phyloP scores from a whole-genome alignment of 768 basidiomycete species.

The Hypsizygus marmoreus region DNA sequence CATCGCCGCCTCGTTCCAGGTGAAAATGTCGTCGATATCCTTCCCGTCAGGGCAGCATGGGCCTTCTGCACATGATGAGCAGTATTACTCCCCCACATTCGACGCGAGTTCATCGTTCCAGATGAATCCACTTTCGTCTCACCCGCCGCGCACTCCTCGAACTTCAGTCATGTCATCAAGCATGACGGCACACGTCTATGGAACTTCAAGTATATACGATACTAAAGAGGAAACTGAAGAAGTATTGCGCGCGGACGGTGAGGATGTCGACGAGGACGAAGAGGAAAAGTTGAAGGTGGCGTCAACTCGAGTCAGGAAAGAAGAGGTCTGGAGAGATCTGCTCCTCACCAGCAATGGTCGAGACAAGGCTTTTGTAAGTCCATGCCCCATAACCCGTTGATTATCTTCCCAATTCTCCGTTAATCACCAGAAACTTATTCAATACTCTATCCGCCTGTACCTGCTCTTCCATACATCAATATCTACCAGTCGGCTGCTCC shows the following conservation, averaged over 20 bases:
- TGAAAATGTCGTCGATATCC: slow-evolving; percentile 64
- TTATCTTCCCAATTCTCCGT: not conserved
- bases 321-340: slow-evolving; percentile 83
- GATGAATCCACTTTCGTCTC: slow-evolving; percentile 79
- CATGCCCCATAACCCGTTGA: not conserved
- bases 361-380: slow-evolving; percentile 82
- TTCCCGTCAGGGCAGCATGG: slow-evolving; percentile 54
- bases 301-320: slow-evolving; percentile 50
- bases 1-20: not conserved
- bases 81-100: slow-evolving; percentile 60
- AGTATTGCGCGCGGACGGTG: slow-evolving; percentile 35
- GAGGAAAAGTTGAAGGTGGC: slow-evolving; percentile 45
- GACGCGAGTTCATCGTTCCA: slow-evolving; percentile 67
- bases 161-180: slow-evolving; percentile 46
- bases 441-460: slow-evolving; percentile 78
- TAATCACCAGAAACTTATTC: slow-evolving; percentile 72
- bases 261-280: slow-evolving; percentile 47
- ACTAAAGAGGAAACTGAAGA: slow-evolving; percentile 42
- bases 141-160: slow-evolving; percentile 77
- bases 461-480: slow-evolving; percentile 67
- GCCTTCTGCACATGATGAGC: slow-evolving; percentile 45
- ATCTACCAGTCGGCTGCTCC: slow-evolving; percentile 46
- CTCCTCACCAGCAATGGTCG: slow-evolving; percentile 76
- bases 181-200: slow-evolving; percentile 38
- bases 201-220: slow-evolving; percentile 42